Evolutionary conservation across 495 filamentous ascomycete species (phyloP), one percentile per base, ranked within the genome.

Genomic region (Lasiosphaeriaceae sp.): DNA sequence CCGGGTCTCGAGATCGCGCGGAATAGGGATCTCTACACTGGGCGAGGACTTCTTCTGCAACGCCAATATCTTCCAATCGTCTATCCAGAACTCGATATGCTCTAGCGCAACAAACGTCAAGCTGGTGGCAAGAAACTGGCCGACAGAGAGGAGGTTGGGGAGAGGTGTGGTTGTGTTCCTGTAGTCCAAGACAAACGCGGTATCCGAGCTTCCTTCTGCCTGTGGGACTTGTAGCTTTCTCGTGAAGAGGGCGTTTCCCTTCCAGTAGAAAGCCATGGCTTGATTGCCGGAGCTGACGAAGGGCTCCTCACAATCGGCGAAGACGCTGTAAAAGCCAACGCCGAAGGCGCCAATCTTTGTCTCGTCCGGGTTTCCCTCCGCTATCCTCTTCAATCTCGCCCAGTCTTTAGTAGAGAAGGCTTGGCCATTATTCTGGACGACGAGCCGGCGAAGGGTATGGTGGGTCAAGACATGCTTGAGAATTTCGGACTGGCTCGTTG

Each of bases 201-300:
- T 99, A 54, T 91, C 85, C 14, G 77, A 75, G 58, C 78, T 83
- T 7, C 65, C 76, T 47, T 90, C 77, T 8, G 78, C 77, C 47
- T 80, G 76, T 4, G 87, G 82, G 6, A 97, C 66, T 66, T 86
- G 84, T 31, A 90, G 73, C 50, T 86, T 83, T 62, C 90, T 86
- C 4, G 95, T 99, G 67, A 94, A 97, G 4, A 99, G 79, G 7
- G 89, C 88, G 70, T 97, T 96, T 17, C 86, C 89, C 69, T 96
- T 97, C 95, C 95, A 99, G 73, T 96, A 97, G 69, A 99, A 99
- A 11, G 93, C 93, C 89, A 99, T 95, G 21, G 90, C 92, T 66
- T 94, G 83, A 50, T 81, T 82, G 2, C 94, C 95, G 0, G 93
- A 97, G 46, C 87, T 90, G 51, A 97, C 87, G 68, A 97, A 96